Evolutionary conservation across 2,329 filamentous ascomycete species (phyloP), one percentile per base, ranked within the genome.

Genomic region (Pseudomassariella vexata): DNA sequence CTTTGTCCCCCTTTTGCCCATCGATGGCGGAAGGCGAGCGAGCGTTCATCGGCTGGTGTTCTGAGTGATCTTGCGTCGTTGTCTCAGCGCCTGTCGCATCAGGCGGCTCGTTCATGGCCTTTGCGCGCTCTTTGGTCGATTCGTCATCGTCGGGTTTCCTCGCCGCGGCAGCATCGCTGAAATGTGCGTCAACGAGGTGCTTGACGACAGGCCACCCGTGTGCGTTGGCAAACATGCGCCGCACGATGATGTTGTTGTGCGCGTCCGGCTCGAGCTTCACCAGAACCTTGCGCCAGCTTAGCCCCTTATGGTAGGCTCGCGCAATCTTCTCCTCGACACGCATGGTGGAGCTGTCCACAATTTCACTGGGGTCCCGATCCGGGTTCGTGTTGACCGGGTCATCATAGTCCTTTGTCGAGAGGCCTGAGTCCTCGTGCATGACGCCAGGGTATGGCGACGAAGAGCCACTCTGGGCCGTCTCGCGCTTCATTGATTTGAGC

Each of bases 281-380:
- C 4, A 98, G 75, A 2, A 98, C 92, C 55, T 98, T 98, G 27
- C 92, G 84, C 92, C 92, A 98, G 2, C 86, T 85, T 14, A 98
- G 63, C 41, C 87, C 87, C 9, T 80, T 79, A 56, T 98, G 92
- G 60, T 98, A 98, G 10, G 88, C 92, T 28, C 92, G 77, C 2
- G 92, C 92, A 45, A 98, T 98, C 61, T 95, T 96, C 57, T 98
- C 92, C 57, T 98, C 92, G 1, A 96, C 88, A 41, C 85, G 86
- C 78, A 96, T 89, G 41, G 65, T 76, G 8, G 79, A 76, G 11
- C 62, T 69, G 46, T 83, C 79, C 3, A 77, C 54, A 0, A 70
- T 54, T 6, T 70, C 63, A 21, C 65, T 55, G 10, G 57, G 51
- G 20, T 61, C 58, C 44, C 63, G 67, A 29, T 66, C 59, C 0